Conservation (phyloP, 2,329 filamentous ascomycete species). For the Calcarisporium arbuscula region DNA sequence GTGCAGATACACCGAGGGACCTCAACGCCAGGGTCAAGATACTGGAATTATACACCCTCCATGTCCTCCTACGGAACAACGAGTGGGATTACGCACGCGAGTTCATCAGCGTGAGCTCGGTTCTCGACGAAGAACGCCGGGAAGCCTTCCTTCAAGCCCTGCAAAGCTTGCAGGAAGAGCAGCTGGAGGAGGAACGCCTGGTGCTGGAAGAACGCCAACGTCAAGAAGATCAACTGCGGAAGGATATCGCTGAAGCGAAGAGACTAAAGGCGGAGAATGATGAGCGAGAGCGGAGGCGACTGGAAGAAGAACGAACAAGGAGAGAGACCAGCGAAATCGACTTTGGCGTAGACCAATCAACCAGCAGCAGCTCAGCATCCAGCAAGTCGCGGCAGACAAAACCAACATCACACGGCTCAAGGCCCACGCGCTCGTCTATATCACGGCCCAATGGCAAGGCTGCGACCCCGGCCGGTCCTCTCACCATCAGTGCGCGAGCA, state of each 20-base stretch:
- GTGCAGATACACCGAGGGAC: constrained; percentile 77
- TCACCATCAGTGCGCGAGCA: constrained; percentile 41
- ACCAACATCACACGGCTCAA: constrained; percentile 24
- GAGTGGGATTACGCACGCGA: constrained; percentile 95
- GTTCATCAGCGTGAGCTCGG: constrained; percentile 79
- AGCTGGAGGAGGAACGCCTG: constrained; percentile 61
- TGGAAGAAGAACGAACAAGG: constrained; percentile 47
- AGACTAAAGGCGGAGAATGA: constrained; percentile 53
- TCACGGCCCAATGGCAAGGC: constrained; percentile 23
- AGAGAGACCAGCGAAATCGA: constrained; percentile 56
- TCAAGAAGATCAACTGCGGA: constrained; percentile 51
- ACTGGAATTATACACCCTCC: constrained; percentile 88
- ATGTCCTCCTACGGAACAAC: constrained; percentile 86
- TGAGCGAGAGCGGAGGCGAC: constrained; percentile 42
- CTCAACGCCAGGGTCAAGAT: constrained; percentile 83
- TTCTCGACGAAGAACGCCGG: constrained; percentile 85
- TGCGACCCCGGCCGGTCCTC: constrained; percentile 18
- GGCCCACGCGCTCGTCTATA: constrained; percentile 16
- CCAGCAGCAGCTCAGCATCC: constrained; percentile 29
- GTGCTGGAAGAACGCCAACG: constrained; percentile 52
- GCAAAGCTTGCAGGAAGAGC: constrained; percentile 77
- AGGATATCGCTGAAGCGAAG: constrained; percentile 51
- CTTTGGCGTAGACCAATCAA: constrained; percentile 58
- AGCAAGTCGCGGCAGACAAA: constrained; percentile 24
- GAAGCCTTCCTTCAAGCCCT: constrained; percentile 85